Evolutionary conservation across 192 early-diverging fungal species (phyloP), one percentile per base, ranked within the genome.

Genomic region (Linnemannia elongata): DNA sequence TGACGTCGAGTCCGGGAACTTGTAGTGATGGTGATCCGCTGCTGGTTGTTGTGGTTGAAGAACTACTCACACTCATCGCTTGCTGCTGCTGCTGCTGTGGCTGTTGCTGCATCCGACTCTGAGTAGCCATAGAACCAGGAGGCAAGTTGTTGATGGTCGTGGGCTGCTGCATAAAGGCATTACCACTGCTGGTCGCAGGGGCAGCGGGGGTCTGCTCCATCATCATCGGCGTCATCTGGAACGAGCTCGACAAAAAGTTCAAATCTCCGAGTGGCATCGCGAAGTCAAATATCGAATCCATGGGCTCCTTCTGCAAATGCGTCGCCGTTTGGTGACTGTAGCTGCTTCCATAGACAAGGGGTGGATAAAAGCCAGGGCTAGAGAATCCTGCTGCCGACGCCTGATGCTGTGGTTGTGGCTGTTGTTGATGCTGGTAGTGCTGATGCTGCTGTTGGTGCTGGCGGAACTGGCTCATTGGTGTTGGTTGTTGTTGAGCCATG

Each of bases 201-300:
- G 60, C 30, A 15, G 49, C 55, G 55, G 49, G 20, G 5, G 30
- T 70, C 24, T 85, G 69, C 44, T 80, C 69, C 41, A 78, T 74
- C 79, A 87, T 70, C 57, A 73, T 74, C 7, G 85, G 79, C n/a
- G 79, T 38, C 76, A 87, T 77, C 44, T 87, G 85, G 66, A 87
- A 87, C 20, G 85, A 87, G 15, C 78, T 80, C 33, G 85, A 87
- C 22, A 87, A 49, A 52, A 87, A 87, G 57, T 79, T 87, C 39
- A 87, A 27, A 24, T 87, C 85, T 12, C 78, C 75, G 22, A 87
- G 44, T 6, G 85, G 85, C 74, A 87, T 80, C 3, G 85, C 85
- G 78, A 87, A 87, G 42, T 87, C 85, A 77, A 87, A 87, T 24
- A 87, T 87, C 1, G 85, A 87, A 22, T 87, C 75, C 10, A 60